These are phyloP conservation scores for Fusarium napiforme DNA, from an alignment of 2,329 filamentous ascomycete species.

Conservation along the genomic window DNA sequence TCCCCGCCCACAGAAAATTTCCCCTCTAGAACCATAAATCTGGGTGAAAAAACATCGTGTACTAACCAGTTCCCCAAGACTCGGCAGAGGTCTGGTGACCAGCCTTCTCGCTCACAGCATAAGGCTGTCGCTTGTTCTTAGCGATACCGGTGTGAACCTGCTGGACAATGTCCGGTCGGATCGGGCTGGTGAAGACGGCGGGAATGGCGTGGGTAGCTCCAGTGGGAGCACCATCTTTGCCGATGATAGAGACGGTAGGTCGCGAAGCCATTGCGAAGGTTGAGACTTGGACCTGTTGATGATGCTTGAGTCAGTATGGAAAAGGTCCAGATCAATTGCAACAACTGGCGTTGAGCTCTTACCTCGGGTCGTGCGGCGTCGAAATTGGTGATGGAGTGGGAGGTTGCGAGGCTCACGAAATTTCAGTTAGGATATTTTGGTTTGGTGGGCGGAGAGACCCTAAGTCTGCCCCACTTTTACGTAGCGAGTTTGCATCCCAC, in stretches of 20 bases:
- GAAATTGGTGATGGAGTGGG: conserved; percentile 51
- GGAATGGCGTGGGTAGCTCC: conserved; percentile 92
- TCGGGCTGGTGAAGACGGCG: conserved; percentile 95
- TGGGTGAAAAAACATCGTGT: conserved; percentile 17
- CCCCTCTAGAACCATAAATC: conserved; percentile 16
- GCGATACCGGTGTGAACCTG: conserved; percentile 99
- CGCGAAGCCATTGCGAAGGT: conserved; percentile 85
- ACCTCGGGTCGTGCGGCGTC: conserved; percentile 57
- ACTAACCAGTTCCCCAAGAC: conserved; percentile 99
- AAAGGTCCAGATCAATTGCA: conserved; percentile 8
- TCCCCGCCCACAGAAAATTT: conserved; percentile 33
- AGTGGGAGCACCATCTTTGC: conserved; percentile 93
- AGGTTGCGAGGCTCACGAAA: conserved; percentile 50
- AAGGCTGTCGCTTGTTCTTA: conserved; percentile 99
- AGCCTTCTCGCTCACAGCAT: conserved; percentile 99
- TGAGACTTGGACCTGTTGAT: conserved; percentile 51
- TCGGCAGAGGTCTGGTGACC: conserved; percentile 99
- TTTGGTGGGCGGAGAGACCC: conserved; percentile 54
- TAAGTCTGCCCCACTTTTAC: conserved; percentile 48
- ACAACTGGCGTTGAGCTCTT: conserved; percentile 38
- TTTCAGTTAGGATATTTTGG: conserved; percentile 51
- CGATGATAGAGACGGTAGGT: conserved; percentile 97
- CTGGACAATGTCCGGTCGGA: conserved; percentile 99
- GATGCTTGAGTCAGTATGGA: conserved; percentile 35
- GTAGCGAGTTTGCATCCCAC: conserved; percentile 40